These are phyloP conservation scores for Amanita pallidorosea DNA, from an alignment of 768 basidiomycete genomes.

Conservation along the genomic window DNA sequence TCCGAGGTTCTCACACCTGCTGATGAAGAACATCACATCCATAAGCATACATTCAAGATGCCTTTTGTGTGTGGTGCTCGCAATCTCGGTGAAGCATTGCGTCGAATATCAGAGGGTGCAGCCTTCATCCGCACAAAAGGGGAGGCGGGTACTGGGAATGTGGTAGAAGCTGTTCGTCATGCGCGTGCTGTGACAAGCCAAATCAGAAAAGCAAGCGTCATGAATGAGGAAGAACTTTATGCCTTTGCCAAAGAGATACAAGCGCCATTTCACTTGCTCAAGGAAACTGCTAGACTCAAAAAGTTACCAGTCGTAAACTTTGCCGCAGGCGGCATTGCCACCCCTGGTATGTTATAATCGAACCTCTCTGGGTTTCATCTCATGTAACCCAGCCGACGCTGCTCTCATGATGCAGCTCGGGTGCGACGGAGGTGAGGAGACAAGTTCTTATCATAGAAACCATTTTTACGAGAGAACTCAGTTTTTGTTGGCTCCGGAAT, in stretches of 20 bases:
- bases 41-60: constrained; percentile 91
- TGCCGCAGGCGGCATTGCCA: constrained; percentile 89
- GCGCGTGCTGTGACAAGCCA: constrained; percentile 73
- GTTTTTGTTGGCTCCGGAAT: constrained; percentile 99
- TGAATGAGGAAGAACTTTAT: constrained; percentile 95
- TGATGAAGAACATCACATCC: constrained; percentile 93
- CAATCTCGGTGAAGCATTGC: constrained; percentile 90
- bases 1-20: constrained; percentile 93
- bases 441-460: background rate
- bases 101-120: constrained; percentile 94
- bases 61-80: constrained; percentile 96
- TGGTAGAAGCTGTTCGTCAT: constrained; percentile 92
- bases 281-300: constrained; percentile 91
- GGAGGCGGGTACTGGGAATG: constrained; percentile 82
- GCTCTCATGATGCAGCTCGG: constrained; percentile 99
- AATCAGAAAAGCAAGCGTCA: constrained; percentile 75
- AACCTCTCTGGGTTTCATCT: constrained; percentile 2
- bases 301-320: constrained; percentile 94
- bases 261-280: constrained; percentile 90
- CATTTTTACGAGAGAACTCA: constrained; percentile 15
- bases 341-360: constrained; percentile 50
- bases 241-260: constrained; percentile 85
- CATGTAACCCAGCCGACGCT: constrained; percentile 60
- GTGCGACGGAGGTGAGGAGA: constrained; percentile 77
- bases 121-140: constrained; percentile 99